A percentile compares a stretch with the other conserved stretches of the same genome.
phyloP scores from a whole-genome alignment of 2,329 filamentous ascomycete genomes.

The Diaporthe humulicola region DNA sequence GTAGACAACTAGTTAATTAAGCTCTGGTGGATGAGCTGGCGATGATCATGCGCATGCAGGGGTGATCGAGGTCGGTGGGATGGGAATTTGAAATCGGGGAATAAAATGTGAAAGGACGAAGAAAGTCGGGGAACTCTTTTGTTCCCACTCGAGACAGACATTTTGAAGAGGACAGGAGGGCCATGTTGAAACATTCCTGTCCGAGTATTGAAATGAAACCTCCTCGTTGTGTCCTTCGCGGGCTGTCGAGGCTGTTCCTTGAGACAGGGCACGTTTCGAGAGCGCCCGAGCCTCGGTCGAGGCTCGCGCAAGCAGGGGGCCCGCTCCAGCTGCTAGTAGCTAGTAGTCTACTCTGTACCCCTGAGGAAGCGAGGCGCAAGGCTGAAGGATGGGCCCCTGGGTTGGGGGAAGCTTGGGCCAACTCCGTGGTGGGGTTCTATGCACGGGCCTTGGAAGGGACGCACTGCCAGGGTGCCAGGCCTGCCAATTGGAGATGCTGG shows the following conservation, averaged over 20 bases:
- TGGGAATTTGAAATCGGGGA: conserved; percentile 7
- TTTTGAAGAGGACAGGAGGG: conserved; percentile 33
- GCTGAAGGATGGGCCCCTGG: conserved; percentile 28
- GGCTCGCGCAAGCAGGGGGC: background rate
- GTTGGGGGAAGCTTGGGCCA: conserved; percentile 23
- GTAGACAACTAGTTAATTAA: conserved; percentile 23
- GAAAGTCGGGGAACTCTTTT: background rate
- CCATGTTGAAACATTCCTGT: conserved; percentile 33
- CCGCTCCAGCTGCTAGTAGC: conserved; percentile 15
- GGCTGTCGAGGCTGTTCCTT: conserved; percentile 37
- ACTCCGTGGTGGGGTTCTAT: background rate
- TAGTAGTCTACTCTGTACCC: no score
- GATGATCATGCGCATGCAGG: conserved; percentile 18
- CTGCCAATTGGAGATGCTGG: background rate
- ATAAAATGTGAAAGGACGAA: conserved; percentile 13
- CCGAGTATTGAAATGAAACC: conserved; percentile 16
- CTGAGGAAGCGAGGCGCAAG: conserved; percentile 30
- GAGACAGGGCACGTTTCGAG: conserved; percentile 49
- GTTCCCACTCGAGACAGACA: background rate
- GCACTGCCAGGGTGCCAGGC: background rate
- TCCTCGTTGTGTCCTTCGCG: conserved; percentile 2
- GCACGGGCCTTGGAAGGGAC: background rate
- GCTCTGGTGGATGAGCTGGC: conserved; percentile 24
- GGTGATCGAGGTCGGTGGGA: conserved; percentile 38
- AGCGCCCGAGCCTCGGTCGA: conserved; percentile 35